Base-by-base conservation (phyloP, 1,284 basidiomycete species). In the Somion occarium region DNA sequence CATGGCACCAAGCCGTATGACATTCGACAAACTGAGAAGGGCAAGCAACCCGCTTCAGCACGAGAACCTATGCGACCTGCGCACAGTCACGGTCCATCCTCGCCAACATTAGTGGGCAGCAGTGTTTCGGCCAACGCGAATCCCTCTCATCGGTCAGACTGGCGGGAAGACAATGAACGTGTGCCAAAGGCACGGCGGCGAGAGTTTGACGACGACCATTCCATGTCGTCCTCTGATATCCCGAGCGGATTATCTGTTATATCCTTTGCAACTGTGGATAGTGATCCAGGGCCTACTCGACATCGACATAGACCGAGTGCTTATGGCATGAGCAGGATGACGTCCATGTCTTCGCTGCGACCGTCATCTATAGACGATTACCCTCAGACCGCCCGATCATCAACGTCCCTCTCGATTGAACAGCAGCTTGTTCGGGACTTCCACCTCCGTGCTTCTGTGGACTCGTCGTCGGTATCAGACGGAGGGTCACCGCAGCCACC, bases 181-280 rank as follows among this genome's bases (percentile, higher is more conserved):
- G 69, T 80, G 63, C 64, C 82, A 49, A 94, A 93, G 73, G 88
- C 85, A 53, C 81, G 92, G 58, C 81, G 88, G 63, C 77, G 87
- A 63, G 88, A 91, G 61, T 85, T 81, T 58, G 91, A 93, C 65
- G 91, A 93, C 65, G 91, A 93, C 66, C 90, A 91, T 67, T 93
- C 91, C 39, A 88, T 90, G 79, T 91, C 89, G 50, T 92, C 89
- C 27, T 89, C 89, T 38, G 91, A 92, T 59, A 73, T 91, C 25
- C 83, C 84, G 58, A 89, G 86, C 59, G 73, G 86, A 48, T 76
- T 87, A 72, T 88, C 87, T 5, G 78, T 80, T 43, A 82, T 88
- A 59, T 91, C 88, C 12, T 88, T 87, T 61, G 79, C 82, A 25
- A 88, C 89, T 2, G 83, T 88, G 51, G 88, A 91, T 64, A 87